Percentiles rank a stretch among this genome's conserved stretches.
Conservation (phyloP, 352 stramenopile genomes). For the Pythium coloratum region DNA sequence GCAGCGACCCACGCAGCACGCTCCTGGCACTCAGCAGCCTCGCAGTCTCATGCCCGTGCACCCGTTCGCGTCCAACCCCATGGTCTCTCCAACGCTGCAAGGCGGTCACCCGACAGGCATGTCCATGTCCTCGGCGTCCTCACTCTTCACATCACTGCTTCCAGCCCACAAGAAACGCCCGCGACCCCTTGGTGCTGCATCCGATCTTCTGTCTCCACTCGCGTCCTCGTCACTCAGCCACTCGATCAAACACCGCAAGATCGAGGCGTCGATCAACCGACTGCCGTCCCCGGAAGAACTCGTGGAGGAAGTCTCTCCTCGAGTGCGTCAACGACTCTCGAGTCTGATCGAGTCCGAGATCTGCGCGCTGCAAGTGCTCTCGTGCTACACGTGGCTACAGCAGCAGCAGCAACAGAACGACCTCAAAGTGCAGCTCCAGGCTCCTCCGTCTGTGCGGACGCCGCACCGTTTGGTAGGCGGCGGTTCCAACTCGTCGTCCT, state of each 20-base stretch:
- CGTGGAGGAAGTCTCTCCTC: conserved; percentile 67
- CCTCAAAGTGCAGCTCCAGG: conserved; percentile 31
- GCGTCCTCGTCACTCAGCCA: not conserved
- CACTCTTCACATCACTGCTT: not conserved
- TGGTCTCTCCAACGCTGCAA: not conserved
- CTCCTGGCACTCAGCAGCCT: conserved; percentile 1
- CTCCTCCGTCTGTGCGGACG: conserved; percentile 23
- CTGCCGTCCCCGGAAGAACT: conserved; percentile 80
- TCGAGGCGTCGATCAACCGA: conserved; percentile 23
- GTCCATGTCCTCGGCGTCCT: not conserved
- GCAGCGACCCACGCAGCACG: not conserved
- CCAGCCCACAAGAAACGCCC: conserved; percentile 13
- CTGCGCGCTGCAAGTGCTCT: conserved; percentile 80
- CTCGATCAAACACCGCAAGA: conserved; percentile 28
- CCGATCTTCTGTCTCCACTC: conserved; percentile 2
- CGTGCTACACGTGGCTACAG: conserved; percentile 66
- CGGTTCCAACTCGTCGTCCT: conserved; percentile 1
- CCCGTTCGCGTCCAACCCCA: conserved; percentile 18
- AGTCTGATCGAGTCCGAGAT: conserved; percentile 79
- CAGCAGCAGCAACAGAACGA: conserved; percentile 40
- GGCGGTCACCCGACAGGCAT: not conserved
- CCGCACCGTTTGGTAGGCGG: not conserved
- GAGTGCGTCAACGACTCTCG: conserved; percentile 64
- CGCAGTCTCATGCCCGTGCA: conserved; percentile 21
- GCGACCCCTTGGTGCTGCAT: not conserved